These are phyloP conservation scores for Pneumocystis jirovecii DNA, from an alignment of 1,139 yeast species.

Conservation along the genomic window DNA sequence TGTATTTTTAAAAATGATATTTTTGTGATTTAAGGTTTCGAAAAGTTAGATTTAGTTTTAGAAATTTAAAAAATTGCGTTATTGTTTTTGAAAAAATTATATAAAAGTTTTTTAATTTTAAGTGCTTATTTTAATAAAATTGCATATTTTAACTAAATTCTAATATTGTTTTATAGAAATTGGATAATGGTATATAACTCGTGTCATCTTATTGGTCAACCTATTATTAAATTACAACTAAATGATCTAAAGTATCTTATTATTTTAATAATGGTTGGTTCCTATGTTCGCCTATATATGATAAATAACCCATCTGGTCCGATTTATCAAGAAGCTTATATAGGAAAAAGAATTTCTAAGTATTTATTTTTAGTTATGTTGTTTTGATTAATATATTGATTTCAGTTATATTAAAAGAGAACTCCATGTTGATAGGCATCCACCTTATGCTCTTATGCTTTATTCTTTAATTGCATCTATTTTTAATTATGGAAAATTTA, in stretches of 20 bases:
- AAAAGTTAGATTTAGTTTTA: neutral
- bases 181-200: neutral
- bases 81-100: neutral
- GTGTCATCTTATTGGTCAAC: neutral
- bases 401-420: constrained; percentile 43
- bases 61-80: neutral
- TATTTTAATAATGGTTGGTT: neutral
- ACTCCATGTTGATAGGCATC: constrained; percentile 87
- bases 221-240: neutral
- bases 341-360: neutral
- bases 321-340: neutral
- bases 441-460: constrained; percentile 81
- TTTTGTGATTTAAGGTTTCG: neutral
- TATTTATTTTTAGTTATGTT: neutral
- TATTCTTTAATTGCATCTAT: constrained; percentile 60
- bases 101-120: neutral
- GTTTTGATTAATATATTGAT: neutral
- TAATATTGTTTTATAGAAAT: neutral
- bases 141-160: neutral
- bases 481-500: constrained; percentile 66
- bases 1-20: neutral
- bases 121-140: neutral
- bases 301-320: neutral
- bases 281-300: neutral
- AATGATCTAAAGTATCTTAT: neutral